Base-by-base conservation (phyloP, 495 filamentous ascomycete genomes). In the Hypoxylon trugodes region DNA sequence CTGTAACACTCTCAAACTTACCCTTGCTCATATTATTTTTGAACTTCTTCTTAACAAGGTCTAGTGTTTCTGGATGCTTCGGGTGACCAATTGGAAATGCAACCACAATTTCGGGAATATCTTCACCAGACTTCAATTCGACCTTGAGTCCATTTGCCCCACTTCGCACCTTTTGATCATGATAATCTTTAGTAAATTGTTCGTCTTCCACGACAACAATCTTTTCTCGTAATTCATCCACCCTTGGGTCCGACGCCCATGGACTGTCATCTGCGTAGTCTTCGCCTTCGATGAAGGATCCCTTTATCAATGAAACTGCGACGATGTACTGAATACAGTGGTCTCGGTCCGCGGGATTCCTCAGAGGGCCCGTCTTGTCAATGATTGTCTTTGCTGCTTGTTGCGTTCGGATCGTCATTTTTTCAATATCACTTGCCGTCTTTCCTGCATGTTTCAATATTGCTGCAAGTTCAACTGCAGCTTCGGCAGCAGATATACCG, bases 301-400 rank as follows among this genome's bases (percentile, higher is more conserved):
- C 76, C 51, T 81, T 81, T 26, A 80, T 52, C 33, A 80, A 64
- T 4, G 61, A 61, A 36, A 82, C 56, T 6, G 79, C 74, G 6
- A 82, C 61, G 6, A 78, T 66, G 59, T 77, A 82, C 35, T 74
- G 65, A 42, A 82, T 59, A 50, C 77, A 81, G 42, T 82, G 80
- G 58, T 81, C 77, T 32, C 81, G 73, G 42, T 83, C 80, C 6
- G 78, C 80, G 0, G 74, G 59, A 52, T 80, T 83, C 2, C 57
- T 26, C 33, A 82, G 51, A 18, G 33, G 43, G 0, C 76, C 75
- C 5, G 25, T 56, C 22, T 83, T 82, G 49, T 77, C 71, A 46
- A 81, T 78, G 18, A 82, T 81, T 8, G 71, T 42, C 40, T 56
- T 65, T 0, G 77, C 79, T 1, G 78, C 69, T 8, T 53, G 61